Base-by-base conservation (phyloP, 1,139 yeast genomes). In the Taphrina populina region DNA sequence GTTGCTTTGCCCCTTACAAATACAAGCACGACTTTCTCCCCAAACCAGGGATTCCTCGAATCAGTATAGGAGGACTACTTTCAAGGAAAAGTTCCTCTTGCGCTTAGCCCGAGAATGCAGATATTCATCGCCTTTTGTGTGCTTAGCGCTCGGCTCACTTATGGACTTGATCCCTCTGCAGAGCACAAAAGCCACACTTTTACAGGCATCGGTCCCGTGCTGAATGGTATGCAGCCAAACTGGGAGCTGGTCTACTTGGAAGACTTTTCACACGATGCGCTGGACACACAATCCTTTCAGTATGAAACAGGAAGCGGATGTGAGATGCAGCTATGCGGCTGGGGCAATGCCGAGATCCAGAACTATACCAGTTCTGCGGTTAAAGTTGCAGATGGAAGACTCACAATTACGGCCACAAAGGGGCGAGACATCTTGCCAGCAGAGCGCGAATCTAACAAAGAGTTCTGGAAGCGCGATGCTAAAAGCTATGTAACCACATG, bases 281-380 rank as follows among this genome's bases (percentile, higher is more conserved):
- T 37, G 10, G 43, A 37, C 15, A 8, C 19, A 11, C 29, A 37
- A 19, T 29, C 21, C 29, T 37, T 20, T 2, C 21, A 21, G 8
- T 10, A 23, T 2, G 43, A 19, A 15, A 29, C 21, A 23, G 43
- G 43, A 2, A 37, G 7, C 24, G 43, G 43, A 3, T 37, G 43
- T 19, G 29, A 21, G 10, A 15, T 21, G 30, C 11, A 13, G 17
- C 21, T 37, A 3, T 37, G 43, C 24, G 43, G 43, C 19, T 37
- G 43, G 43, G 43, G 43, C 2, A 37, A 37, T 37, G 43, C 29
- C n/a, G 43, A 37, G 10, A 37, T 37, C 8, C 43, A 37, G 13
- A 37, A 17, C 3, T 37, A 37, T 29, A 8, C 27, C 6, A 37
- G 19, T n/a, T 21, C 27, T 10, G 27, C 43, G 6, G 29, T 37